These are phyloP conservation scores for Takashimella tepidaria DNA, from an alignment of 1,284 basidiomycete species.

Conservation along the genomic window DNA sequence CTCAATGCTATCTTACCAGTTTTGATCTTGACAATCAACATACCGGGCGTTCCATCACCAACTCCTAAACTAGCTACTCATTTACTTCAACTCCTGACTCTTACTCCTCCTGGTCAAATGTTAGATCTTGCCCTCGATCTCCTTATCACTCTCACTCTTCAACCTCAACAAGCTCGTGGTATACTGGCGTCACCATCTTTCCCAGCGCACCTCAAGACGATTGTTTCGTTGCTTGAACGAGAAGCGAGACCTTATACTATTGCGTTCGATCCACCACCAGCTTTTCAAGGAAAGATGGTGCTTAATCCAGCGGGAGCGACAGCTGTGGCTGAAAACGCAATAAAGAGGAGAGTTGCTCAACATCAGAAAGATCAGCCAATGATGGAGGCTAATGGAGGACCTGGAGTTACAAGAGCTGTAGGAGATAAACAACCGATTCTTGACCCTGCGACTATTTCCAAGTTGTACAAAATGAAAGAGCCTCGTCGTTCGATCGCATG, in stretches of 20 bases:
- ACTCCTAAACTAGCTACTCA: conserved; percentile 29
- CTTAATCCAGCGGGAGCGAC: conserved; percentile 35
- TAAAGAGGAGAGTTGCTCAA: conserved; percentile 20
- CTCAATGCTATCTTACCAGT: conserved; percentile 31
- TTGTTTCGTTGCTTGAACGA: conserved; percentile 30
- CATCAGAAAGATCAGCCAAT: conserved; percentile 28
- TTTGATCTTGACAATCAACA: conserved; percentile 24
- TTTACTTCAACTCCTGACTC: conserved; percentile 30
- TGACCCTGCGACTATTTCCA: conserved; percentile 18
- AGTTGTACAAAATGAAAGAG: conserved; percentile 37
- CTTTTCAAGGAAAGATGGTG: conserved; percentile 14
- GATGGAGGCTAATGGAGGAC: conserved; percentile 27
- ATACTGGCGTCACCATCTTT: conserved; percentile 27
- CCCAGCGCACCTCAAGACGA: conserved; percentile 28
- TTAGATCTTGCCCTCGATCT: conserved; percentile 39
- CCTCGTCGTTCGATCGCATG: conserved; percentile 38
- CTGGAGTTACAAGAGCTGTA: conserved; percentile 23
- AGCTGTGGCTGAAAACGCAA: conserved; percentile 22
- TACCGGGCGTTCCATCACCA: conserved; percentile 21
- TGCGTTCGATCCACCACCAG: conserved; percentile 15
- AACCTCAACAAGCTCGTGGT: conserved; percentile 21
- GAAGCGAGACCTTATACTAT: conserved; percentile 11
- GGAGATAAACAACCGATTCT: conserved; percentile 32
- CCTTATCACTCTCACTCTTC: conserved; percentile 30
- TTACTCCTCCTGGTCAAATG: conserved; percentile 21